Percentiles rank a stretch among this genome's conserved stretches.
phyloP scores from a whole-genome alignment of 768 basidiomycete species.

The Tricholoma bakamatsutake region DNA sequence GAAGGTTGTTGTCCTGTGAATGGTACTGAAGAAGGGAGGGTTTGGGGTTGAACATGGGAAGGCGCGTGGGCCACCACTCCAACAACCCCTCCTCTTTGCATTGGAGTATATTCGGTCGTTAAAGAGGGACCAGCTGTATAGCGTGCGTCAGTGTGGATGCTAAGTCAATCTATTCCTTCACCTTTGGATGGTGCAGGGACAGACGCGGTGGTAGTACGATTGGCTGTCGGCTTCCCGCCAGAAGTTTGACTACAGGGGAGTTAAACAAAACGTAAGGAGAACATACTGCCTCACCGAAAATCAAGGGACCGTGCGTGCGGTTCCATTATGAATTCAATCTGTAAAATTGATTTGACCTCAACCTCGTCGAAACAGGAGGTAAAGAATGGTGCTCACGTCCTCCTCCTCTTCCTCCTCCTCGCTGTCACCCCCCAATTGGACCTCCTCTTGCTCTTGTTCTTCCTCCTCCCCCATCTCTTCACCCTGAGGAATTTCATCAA shows the following conservation, averaged over 20 bases:
- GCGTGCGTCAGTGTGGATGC: background rate
- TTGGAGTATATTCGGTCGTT: constrained; percentile 80
- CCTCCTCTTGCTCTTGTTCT: constrained; percentile 25
- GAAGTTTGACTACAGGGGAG: constrained; percentile 28
- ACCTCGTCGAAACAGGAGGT: background rate
- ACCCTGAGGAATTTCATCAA: constrained; percentile 24
- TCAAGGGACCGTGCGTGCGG: constrained; percentile 66
- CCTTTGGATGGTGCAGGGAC: constrained; percentile 28
- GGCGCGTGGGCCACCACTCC: constrained; percentile 10
- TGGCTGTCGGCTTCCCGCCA: constrained; percentile 23
- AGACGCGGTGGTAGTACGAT: constrained; percentile 26
- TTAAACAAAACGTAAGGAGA: background rate
- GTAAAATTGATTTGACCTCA: background rate
- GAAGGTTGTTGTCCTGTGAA: constrained; percentile 12
- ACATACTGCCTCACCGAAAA: constrained; percentile 47
- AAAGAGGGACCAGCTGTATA: constrained; percentile 31
- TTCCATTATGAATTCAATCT: constrained; percentile 92
- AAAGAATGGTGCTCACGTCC: constrained; percentile 22
- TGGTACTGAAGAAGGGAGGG: constrained; percentile 6
- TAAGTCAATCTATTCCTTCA: constrained; percentile 4
- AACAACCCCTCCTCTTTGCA: constrained; percentile 50
- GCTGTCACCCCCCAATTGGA: constrained; percentile 34
- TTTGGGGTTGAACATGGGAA: constrained; percentile 18
- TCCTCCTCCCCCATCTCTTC: constrained; percentile 8
- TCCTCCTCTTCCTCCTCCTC: constrained; percentile 45